Evolutionary conservation across 768 basidiomycete genomes (phyloP).

Genomic region (Sistotremastrum suecicum): DNA sequence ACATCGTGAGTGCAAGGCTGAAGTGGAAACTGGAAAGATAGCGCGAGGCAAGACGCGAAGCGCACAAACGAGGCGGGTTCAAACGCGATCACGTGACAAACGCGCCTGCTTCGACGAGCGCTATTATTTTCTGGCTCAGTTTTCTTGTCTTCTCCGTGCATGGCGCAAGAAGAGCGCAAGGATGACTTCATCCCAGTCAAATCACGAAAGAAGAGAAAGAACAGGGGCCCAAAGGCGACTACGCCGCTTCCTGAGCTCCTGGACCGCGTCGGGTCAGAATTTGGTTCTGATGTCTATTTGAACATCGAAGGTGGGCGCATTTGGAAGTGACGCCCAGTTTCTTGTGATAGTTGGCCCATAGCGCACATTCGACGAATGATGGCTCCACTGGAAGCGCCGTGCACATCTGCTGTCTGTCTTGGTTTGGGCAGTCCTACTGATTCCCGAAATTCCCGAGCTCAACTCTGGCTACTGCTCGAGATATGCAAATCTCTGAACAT

Average conservation of each 20-base stretch:
- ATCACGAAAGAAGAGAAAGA: constrained; percentile 38
- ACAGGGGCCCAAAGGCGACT: constrained; percentile 18
- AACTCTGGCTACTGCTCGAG: constrained; percentile 51
- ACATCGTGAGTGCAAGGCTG: constrained; percentile 1
- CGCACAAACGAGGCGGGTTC: neutral
- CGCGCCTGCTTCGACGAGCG: too few relatives aligned
- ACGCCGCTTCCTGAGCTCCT: constrained; percentile 25
- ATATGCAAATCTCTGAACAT: constrained; percentile 39
- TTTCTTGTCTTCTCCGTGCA: neutral
- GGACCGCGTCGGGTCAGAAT: constrained; percentile 29
- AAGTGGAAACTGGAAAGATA: neutral
- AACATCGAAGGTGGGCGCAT: neutral
- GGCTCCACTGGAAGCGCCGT: too few relatives aligned
- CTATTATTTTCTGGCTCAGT: neutral
- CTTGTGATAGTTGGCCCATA: too few relatives aligned
- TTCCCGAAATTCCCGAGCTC: constrained; percentile 48
- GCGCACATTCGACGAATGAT: too few relatives aligned
- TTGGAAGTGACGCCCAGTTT: too few relatives aligned
- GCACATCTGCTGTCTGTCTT: constrained; percentile 38
- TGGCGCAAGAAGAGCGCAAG: constrained; percentile 12
- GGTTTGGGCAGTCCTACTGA: constrained; percentile 60
- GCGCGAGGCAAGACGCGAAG: neutral
- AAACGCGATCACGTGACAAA: too few relatives aligned
- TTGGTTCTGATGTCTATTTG: constrained; percentile 39
- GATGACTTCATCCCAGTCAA: constrained; percentile 37